A percentile compares a stretch with the other conserved stretches of the same genome.
Conservation (phyloP, 345 rosid species). For the Luvunga scandens region DNA sequence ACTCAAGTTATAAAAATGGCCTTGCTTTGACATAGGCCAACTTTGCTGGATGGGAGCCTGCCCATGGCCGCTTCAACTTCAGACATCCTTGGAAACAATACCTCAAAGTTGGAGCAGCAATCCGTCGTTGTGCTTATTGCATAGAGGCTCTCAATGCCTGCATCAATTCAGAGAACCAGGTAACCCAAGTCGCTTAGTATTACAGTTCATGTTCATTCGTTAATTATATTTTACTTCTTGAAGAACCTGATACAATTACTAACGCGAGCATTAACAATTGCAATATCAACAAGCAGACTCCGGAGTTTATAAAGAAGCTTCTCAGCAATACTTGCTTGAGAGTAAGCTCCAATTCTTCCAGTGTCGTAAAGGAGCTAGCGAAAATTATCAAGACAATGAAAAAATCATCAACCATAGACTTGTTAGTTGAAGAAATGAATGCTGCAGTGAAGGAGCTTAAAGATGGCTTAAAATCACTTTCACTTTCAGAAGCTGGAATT, state of each 20-base stretch:
- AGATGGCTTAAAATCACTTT: slow-evolving; percentile 26
- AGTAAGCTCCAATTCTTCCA: slow-evolving; percentile 36
- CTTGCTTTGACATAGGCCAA: slow-evolving; percentile 26
- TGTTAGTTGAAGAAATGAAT: slow-evolving; percentile 36
- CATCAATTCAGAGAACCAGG: slow-evolving; percentile 34
- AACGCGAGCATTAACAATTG: neutral
- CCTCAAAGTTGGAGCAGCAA: slow-evolving; percentile 39
- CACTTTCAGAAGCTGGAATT: neutral
- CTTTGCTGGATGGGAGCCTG: slow-evolving; percentile 55
- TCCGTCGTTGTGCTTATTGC: slow-evolving; percentile 40
- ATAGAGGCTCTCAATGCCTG: slow-evolving; percentile 40
- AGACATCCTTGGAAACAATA: slow-evolving; percentile 57
- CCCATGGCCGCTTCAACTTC: slow-evolving; percentile 49
- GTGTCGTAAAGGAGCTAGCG: slow-evolving; percentile 32
- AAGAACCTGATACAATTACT: neutral
- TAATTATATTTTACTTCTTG: neutral
- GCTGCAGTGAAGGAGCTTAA: slow-evolving; percentile 32
- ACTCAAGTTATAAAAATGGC: neutral
- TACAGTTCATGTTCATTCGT: neutral
- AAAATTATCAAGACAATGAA: slow-evolving; percentile 32
- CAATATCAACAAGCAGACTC: slow-evolving; percentile 21
- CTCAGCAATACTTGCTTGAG: slow-evolving; percentile 27
- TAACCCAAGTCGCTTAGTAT: neutral
- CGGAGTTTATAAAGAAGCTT: slow-evolving; percentile 37
- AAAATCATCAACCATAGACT: slow-evolving; percentile 26